Percentiles rank a stretch among this genome's conserved stretches.
Conservation (phyloP, 805 yeast genomes). For the Kodamaea leandrae region DNA sequence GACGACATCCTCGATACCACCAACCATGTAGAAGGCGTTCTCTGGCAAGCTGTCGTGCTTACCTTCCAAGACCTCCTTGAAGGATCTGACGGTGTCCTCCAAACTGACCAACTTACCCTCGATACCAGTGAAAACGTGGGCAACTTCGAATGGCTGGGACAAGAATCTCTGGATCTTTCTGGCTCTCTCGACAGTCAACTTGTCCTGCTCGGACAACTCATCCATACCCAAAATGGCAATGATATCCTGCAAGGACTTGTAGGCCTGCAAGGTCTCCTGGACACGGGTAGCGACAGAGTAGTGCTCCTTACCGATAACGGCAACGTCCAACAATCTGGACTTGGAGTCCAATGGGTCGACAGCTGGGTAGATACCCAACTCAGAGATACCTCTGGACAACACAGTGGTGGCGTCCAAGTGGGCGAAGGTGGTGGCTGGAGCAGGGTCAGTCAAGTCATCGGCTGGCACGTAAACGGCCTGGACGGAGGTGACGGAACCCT, state of each 20-base stretch:
- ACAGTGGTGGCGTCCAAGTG: slow-evolving; percentile 99
- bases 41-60: slow-evolving; percentile 99
- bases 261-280: slow-evolving; percentile 98
- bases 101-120: slow-evolving; percentile 96
- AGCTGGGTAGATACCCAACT: slow-evolving; percentile 99
- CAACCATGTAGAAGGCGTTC: slow-evolving; percentile 99
- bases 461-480: slow-evolving; percentile 99
- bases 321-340: slow-evolving; percentile 95
- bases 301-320: slow-evolving; percentile 99
- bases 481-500: slow-evolving; percentile 99
- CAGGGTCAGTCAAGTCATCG: slow-evolving; percentile 99
- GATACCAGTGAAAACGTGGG: slow-evolving; percentile 99
- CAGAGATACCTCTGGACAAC: slow-evolving; percentile 99
- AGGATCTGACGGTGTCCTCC: slow-evolving; percentile 90
- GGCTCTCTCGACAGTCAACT: slow-evolving; percentile 99
- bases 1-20: slow-evolving; percentile 97
- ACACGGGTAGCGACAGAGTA: slow-evolving; percentile 92
- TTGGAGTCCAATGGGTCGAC: slow-evolving; percentile 99
- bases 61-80: slow-evolving; percentile 97
- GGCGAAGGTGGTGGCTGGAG: slow-evolving; percentile 99
- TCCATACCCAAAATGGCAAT: slow-evolving; percentile 99
- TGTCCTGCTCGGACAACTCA: slow-evolving; percentile 97
- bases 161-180: slow-evolving; percentile 99
- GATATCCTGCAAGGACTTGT: slow-evolving; percentile 99
- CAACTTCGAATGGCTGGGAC: slow-evolving; percentile 99